These are phyloP conservation scores for Botrytis galanthina DNA, from an alignment of 2,329 filamentous ascomycete species.

Conservation along the genomic window DNA sequence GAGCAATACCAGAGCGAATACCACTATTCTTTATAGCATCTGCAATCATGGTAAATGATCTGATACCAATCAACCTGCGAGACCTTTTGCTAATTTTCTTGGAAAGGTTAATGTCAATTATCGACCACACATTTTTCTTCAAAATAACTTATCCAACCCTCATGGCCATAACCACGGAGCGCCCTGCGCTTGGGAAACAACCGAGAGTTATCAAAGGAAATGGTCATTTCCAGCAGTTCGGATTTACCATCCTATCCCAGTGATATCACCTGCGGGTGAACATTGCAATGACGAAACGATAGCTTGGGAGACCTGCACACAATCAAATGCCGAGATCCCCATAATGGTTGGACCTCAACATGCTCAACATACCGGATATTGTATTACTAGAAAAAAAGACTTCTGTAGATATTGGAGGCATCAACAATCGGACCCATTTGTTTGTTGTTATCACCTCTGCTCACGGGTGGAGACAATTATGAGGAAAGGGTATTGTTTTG, in stretches of 20 bases:
- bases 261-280: no score
- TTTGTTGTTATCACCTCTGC: neutral
- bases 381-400: neutral
- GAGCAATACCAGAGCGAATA: neutral
- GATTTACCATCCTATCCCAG: neutral
- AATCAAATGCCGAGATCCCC: accelerated
- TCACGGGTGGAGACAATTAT: neutral
- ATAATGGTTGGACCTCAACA: neutral
- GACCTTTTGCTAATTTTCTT: neutral
- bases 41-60: neutral
- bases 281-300: neutral
- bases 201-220: neutral
- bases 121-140: neutral
- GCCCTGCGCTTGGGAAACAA: neutral
- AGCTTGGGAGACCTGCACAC: neutral
- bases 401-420: neutral
- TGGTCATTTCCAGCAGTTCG: slow-evolving; percentile 1
- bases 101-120: neutral
- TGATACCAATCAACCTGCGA: neutral
- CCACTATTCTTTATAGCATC: neutral
- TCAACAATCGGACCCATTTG: neutral
- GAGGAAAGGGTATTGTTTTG: neutral
- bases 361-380: neutral
- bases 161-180: neutral
- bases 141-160: neutral